These are phyloP conservation scores for Zygnema circumcarinatum DNA, from an alignment of 139 green algal genomes.

Conservation along the genomic window DNA sequence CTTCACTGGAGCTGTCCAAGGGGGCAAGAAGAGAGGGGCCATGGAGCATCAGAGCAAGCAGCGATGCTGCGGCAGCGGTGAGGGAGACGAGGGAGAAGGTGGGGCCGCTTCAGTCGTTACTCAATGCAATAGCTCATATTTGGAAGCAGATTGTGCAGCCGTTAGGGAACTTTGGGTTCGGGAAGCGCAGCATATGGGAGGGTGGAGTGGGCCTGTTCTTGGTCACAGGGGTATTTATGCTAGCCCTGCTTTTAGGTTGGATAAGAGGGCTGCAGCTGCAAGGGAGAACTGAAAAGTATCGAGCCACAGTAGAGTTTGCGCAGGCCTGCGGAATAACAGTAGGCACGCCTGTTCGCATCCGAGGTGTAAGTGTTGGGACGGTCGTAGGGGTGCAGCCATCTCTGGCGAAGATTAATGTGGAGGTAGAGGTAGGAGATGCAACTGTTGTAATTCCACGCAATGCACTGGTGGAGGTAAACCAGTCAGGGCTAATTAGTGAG, in stretches of 20 bases:
- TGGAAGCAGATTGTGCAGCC: conserved; percentile 24
- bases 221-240: conserved; percentile 52
- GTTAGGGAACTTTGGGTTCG: conserved; percentile 68
- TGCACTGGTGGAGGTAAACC: conserved; percentile 94
- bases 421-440: conserved; percentile 85
- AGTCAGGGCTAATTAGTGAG: conserved; percentile 93
- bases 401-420: conserved; percentile 89
- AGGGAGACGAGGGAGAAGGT: neutral
- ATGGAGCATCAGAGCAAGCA: neutral
- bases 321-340: conserved; percentile 93
- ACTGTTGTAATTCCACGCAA: conserved; percentile 92
- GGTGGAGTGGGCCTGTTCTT: conserved; percentile 69
- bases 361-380: conserved; percentile 81
- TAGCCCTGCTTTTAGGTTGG: conserved; percentile 53
- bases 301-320: conserved; percentile 76
- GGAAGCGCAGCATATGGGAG: conserved; percentile 61
- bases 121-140: neutral
- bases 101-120: neutral
- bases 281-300: conserved; percentile 52
- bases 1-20: no score
- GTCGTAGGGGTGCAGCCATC: conserved; percentile 87
- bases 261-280: conserved; percentile 55
- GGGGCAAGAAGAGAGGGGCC: no score
- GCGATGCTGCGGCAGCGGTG: neutral
- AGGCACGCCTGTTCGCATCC: conserved; percentile 88